A percentile compares a stretch with the other conserved stretches of the same genome.
Conservation (phyloP, 441 rosid genomes). For the Syzygium malaccense region DNA sequence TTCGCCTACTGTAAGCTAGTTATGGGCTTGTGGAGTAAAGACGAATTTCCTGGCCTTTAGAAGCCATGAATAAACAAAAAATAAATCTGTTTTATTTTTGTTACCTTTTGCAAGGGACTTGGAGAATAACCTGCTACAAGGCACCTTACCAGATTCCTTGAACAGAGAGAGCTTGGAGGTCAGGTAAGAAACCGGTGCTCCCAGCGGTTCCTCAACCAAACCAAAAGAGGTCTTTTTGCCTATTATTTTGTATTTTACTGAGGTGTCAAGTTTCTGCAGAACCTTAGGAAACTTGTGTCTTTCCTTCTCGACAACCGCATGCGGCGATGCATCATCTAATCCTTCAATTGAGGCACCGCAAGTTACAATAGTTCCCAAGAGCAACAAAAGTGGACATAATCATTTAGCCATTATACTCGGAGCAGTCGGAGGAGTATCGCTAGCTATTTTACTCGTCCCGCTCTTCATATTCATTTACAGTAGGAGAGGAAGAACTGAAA, state of each 20-base stretch:
- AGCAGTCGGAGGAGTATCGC: conserved; percentile 46
- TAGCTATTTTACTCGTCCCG: conserved; percentile 35
- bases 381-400: conserved; percentile 31
- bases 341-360: conserved; percentile 72
- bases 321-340: conserved; percentile 57
- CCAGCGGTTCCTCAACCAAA: neutral
- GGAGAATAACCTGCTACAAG: conserved; percentile 72
- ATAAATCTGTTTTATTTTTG: neutral
- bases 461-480: conserved; percentile 23
- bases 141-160: conserved; percentile 65
- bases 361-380: conserved; percentile 48
- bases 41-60: neutral
- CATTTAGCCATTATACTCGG: conserved; percentile 47
- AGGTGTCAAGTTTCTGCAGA: conserved; percentile 29
- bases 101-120: conserved; percentile 47
- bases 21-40: neutral
- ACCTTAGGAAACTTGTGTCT: conserved; percentile 74
- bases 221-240: neutral
- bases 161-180: conserved; percentile 61
- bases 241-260: conserved; percentile 7
- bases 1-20: conserved; percentile 63
- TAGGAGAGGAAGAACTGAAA: conserved; percentile 42
- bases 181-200: conserved; percentile 31
- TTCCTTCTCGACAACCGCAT: conserved; percentile 55
- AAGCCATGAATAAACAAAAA: conserved; percentile 1